phyloP scores from a whole-genome alignment of 2,329 filamentous ascomycete species.

The Exutisphaerella laricina region DNA sequence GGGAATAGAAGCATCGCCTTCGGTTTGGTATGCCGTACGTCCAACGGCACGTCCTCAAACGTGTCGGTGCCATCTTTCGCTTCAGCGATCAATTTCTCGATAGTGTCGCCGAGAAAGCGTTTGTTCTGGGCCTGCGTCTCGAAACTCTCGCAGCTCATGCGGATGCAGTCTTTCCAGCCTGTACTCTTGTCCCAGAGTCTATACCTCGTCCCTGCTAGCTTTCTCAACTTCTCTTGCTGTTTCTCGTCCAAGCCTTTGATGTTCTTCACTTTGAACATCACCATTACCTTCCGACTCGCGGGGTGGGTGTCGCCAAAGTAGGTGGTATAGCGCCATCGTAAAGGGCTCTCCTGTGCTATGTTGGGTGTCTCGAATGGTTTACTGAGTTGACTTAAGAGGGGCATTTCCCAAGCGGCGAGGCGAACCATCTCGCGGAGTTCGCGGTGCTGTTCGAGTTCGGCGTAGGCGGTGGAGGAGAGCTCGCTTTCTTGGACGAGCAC shows the following conservation, averaged over 20 bases:
- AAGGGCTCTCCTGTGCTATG: slow-evolving; percentile 55
- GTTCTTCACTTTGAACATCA: slow-evolving; percentile 76
- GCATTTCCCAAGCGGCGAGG: slow-evolving; percentile 92
- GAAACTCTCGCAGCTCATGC: slow-evolving; percentile 81
- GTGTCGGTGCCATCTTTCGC: slow-evolving; percentile 70
- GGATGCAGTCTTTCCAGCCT: slow-evolving; percentile 71
- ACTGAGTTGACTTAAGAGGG: slow-evolving; percentile 72
- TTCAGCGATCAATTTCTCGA: slow-evolving; percentile 66
- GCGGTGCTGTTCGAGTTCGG: slow-evolving; percentile 79
- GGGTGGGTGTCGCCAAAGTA: slow-evolving; percentile 95
- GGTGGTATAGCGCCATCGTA: slow-evolving; percentile 93
- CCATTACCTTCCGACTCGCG: slow-evolving; percentile 85
- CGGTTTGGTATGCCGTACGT: slow-evolving; percentile 75
- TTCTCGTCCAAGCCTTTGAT: slow-evolving; percentile 58
- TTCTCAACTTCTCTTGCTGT: slow-evolving; percentile 76
- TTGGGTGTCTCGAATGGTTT: slow-evolving; percentile 70
- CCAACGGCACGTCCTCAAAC: slow-evolving; percentile 84
- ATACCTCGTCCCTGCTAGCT: slow-evolving; percentile 78
- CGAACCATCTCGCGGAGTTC: slow-evolving; percentile 85
- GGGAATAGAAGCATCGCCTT: slow-evolving; percentile 69
- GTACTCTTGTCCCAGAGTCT: slow-evolving; percentile 42
- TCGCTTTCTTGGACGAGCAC: slow-evolving; percentile 47
- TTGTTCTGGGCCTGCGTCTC: slow-evolving; percentile 93
- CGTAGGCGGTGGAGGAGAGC: slow-evolving; percentile 75
- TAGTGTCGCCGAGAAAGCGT: slow-evolving; percentile 76